These are phyloP conservation scores for Metarhizium sp. DNA, from an alignment of 2,329 filamentous ascomycete genomes.

Conservation along the genomic window DNA sequence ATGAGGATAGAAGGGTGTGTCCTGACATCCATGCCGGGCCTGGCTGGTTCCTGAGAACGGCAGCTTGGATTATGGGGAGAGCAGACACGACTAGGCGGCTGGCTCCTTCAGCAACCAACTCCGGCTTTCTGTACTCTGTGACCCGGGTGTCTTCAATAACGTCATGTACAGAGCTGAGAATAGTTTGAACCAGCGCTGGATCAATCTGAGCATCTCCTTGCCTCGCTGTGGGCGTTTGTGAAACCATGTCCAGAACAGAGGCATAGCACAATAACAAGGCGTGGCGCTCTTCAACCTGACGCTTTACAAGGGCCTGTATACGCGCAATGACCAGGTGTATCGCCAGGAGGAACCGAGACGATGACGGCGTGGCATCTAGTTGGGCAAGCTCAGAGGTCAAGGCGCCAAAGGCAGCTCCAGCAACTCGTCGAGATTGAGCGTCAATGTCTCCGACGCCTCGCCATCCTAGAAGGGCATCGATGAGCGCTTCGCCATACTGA, in stretches of 20 bases:
- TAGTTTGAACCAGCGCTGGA: slow-evolving; percentile 18
- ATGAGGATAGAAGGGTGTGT: slow-evolving; percentile 14
- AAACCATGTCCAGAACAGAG: slow-evolving; percentile 41
- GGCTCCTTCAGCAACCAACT: slow-evolving; percentile 54
- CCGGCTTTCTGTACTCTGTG: slow-evolving; percentile 46
- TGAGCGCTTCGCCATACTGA: slow-evolving; percentile 61
- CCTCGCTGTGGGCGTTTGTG: slow-evolving; percentile 17
- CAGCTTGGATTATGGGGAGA: slow-evolving; percentile 36
- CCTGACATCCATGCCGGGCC: slow-evolving; percentile 12
- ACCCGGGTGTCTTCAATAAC: slow-evolving; percentile 33
- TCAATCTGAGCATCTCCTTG: slow-evolving; percentile 8
- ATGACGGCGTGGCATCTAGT: slow-evolving; percentile 7
- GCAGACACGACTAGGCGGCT: slow-evolving; percentile 48
- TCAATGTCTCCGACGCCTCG: slow-evolving; percentile 79
- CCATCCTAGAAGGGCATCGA: slow-evolving; percentile 70
- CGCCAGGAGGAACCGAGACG: slow-evolving; percentile 21
- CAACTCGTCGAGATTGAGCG: slow-evolving; percentile 59
- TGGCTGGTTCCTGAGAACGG: slow-evolving; percentile 12
- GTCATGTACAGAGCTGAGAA: slow-evolving; percentile 15
- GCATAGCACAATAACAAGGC: slow-evolving; percentile 56
- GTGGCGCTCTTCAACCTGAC: slow-evolving; percentile 62
- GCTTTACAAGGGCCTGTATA: slow-evolving; percentile 33
- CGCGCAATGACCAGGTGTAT: slow-evolving; percentile 33
- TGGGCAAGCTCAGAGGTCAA: slow-evolving; percentile 36
- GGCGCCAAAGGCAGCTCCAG: slow-evolving; percentile 59